phyloP scores from a whole-genome alignment of 2,329 filamentous ascomycete genomes.

The Arthroderma uncinatum region DNA sequence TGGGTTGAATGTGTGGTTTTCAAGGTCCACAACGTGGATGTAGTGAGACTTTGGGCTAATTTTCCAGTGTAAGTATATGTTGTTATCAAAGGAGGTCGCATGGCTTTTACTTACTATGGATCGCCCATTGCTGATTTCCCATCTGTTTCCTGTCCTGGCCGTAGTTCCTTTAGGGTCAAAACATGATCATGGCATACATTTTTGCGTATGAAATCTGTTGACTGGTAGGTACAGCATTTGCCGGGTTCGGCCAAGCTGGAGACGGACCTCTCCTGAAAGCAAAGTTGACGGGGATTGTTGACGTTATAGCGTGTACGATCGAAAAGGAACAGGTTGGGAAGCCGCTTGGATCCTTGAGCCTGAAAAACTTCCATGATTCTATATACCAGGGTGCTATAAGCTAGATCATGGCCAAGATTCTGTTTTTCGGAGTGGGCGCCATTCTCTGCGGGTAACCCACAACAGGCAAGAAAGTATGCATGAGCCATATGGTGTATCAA shows the following conservation, averaged over 20 bases:
- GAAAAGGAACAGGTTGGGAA: conserved; percentile 5
- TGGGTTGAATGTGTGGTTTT: conserved; percentile 9
- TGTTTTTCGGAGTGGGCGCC: conserved; percentile 1
- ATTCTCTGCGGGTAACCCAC: conserved; percentile 5
- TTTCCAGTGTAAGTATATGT: neutral
- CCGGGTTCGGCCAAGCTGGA: neutral
- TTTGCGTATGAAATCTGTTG: neutral
- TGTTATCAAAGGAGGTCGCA: neutral
- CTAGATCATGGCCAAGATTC: conserved; percentile 13
- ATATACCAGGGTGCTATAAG: conserved; percentile 12
- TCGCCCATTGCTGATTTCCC: neutral
- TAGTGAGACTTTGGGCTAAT: conserved; percentile 13
- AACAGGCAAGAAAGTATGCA: conserved; percentile 17
- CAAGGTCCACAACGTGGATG: conserved; percentile 11
- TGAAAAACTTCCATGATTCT: conserved; percentile 10
- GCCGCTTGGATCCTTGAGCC: neutral
- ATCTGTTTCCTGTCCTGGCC: neutral
- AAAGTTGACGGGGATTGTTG: neutral
- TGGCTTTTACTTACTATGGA: conserved; percentile 9
- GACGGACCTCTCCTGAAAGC: neutral
- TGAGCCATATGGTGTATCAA: conserved; percentile 17
- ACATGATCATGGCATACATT: conserved; percentile 10
- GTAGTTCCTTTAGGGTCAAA: conserved; percentile 11
- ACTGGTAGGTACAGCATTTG: neutral
- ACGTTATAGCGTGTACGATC: neutral